Percentiles rank a stretch among this genome's conserved stretches.
These are phyloP conservation scores for Diaporthe amygdali DNA, from an alignment of 2,329 filamentous ascomycete species.

Conservation along the genomic window DNA sequence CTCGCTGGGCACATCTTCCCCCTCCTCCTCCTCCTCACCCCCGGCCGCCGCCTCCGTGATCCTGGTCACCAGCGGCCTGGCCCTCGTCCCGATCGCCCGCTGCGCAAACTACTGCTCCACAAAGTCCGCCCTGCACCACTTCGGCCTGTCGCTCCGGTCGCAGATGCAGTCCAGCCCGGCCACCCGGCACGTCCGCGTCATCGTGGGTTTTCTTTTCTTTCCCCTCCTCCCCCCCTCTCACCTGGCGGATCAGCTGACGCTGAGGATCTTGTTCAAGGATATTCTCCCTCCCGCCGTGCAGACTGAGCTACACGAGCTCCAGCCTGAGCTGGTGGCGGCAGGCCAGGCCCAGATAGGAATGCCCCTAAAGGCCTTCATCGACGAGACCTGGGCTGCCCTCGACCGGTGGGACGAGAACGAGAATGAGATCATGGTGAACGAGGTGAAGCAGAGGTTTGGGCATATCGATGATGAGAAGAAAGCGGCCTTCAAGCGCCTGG, in stretches of 20 bases:
- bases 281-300: slow-evolving; percentile 51
- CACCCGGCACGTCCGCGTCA: slow-evolving; percentile 43
- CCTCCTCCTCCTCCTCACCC: background rate
- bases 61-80: slow-evolving; percentile 48
- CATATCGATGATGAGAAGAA: slow-evolving; percentile 29
- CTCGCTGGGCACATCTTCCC: slow-evolving; percentile 12
- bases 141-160: slow-evolving; percentile 38
- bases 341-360: slow-evolving; percentile 37
- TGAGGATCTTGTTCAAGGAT: slow-evolving; percentile 32
- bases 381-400: slow-evolving; percentile 51
- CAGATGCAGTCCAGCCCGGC: slow-evolving; percentile 29
- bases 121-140: slow-evolving; percentile 57
- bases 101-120: slow-evolving; percentile 58
- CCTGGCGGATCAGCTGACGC: background rate
- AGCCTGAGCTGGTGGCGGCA: slow-evolving; percentile 39
- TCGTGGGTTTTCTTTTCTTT: slow-evolving; percentile 33
- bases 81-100: slow-evolving; percentile 50
- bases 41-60: slow-evolving; percentile 34
- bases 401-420: slow-evolving; percentile 45
- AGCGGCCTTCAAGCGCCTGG: slow-evolving; percentile 20
- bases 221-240: background rate
- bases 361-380: slow-evolving; percentile 36
- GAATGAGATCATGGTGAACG: slow-evolving; percentile 31
- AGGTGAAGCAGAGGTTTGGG: slow-evolving; percentile 20
- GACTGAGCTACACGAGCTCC: slow-evolving; percentile 54